These are phyloP conservation scores for Psophocarpus tetragonolobus DNA, from an alignment of 306 rosid species.

Conservation along the genomic window DNA sequence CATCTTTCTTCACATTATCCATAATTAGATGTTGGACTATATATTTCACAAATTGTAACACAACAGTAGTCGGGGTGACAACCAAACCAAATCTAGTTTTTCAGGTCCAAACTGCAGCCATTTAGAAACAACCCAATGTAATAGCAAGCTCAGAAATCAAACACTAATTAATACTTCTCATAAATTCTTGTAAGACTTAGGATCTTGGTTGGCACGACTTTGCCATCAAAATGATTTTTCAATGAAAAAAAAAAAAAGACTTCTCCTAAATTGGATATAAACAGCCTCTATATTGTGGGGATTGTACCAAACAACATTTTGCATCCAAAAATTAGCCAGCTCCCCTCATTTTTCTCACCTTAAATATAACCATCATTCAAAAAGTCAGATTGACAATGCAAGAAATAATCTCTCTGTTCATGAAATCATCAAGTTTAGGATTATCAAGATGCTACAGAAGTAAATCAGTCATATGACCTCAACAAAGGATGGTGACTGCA, in stretches of 20 bases:
- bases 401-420: slow-evolving; percentile 1
- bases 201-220: too few species aligned
- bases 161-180: background rate
- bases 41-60: background rate
- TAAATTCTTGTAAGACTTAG: too few species aligned
- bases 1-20: slow-evolving; percentile 41
- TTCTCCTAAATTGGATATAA: background rate
- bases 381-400: background rate
- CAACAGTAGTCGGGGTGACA: background rate
- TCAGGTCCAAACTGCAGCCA: background rate
- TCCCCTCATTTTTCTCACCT: slow-evolving; percentile 19
- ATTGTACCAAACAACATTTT: slow-evolving; percentile 55
- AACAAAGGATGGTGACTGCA: background rate
- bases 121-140: background rate
- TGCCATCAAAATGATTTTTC: too few species aligned
- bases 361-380: background rate
- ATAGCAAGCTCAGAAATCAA: slow-evolving; percentile 12
- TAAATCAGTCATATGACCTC: background rate
- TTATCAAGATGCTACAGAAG: background rate
- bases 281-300: slow-evolving; percentile 50
- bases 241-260: too few species aligned
- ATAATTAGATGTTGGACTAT: slow-evolving; percentile 18
- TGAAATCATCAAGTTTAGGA: slow-evolving; percentile 1
- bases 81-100: background rate
- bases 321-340: background rate